phyloP scores from a whole-genome alignment of 805 yeast species.

The Cyberlindnera veronae region DNA sequence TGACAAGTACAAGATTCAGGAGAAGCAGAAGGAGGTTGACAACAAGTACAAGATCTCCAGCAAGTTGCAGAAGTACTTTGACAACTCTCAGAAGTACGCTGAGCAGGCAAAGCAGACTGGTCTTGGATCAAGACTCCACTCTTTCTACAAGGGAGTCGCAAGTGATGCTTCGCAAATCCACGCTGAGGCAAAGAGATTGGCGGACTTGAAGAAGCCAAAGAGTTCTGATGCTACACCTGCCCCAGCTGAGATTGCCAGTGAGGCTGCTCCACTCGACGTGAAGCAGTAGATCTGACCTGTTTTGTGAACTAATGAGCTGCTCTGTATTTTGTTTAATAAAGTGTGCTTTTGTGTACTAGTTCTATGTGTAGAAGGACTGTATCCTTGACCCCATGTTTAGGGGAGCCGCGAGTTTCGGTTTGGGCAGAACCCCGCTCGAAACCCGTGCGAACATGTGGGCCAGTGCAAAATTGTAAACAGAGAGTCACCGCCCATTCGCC shows the following conservation, averaged over 20 bases:
- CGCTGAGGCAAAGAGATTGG: constrained; percentile 68
- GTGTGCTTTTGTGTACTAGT: too few relatives aligned
- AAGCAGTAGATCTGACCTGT: too few relatives aligned
- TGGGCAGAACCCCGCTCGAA: too few relatives aligned
- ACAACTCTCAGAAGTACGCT: constrained; percentile 21
- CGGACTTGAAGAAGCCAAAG: constrained; percentile 51
- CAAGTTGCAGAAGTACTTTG: constrained; percentile 34
- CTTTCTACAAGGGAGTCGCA: constrained; percentile 53
- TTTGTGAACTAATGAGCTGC: too few relatives aligned
- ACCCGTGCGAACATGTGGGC: too few relatives aligned
- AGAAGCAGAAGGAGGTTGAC: constrained; percentile 38
- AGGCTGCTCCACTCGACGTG: not conserved
- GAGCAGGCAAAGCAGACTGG: constrained; percentile 32
- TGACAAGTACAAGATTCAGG: constrained; percentile 53
- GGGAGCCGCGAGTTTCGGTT: too few relatives aligned
- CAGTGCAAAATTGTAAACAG: too few relatives aligned
- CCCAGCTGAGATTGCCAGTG: too few relatives aligned
- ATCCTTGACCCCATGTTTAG: too few relatives aligned
- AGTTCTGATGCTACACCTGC: not conserved
- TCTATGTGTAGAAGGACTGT: too few relatives aligned
- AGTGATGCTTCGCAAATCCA: constrained; percentile 63
- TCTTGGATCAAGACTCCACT: constrained; percentile 56
- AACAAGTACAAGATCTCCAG: constrained; percentile 39
- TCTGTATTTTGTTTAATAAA: too few relatives aligned
- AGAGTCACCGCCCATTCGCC: too few relatives aligned